Evolutionary conservation across 495 filamentous ascomycete genomes (phyloP).

Genomic region (Penicillium crystallinum): DNA sequence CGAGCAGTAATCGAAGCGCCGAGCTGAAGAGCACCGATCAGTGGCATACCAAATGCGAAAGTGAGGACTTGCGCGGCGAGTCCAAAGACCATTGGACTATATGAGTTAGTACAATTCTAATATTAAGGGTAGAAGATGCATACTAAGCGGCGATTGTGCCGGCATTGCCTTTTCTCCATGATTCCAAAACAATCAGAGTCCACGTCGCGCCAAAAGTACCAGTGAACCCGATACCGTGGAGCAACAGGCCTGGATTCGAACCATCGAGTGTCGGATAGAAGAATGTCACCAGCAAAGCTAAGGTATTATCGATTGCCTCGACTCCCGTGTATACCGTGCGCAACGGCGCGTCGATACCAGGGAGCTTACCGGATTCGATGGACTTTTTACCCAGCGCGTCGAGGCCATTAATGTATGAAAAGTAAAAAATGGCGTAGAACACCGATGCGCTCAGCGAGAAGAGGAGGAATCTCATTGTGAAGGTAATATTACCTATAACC

Average conservation of each 20-base stretch:
- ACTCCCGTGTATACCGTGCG: slow-evolving; percentile 49
- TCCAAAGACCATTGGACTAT: slow-evolving; percentile 47
- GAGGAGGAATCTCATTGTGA: slow-evolving; percentile 30
- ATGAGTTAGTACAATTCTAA: background rate
- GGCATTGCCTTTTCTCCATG: slow-evolving; percentile 50
- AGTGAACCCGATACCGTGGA: slow-evolving; percentile 48
- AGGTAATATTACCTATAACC: background rate
- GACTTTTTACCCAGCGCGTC: slow-evolving; percentile 24
- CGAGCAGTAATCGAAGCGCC: slow-evolving; percentile 47
- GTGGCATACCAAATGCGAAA: slow-evolving; percentile 50
- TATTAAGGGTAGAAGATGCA: slow-evolving; percentile 9
- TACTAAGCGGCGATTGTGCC: slow-evolving; percentile 50
- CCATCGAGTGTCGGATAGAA: slow-evolving; percentile 55
- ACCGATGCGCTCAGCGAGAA: slow-evolving; percentile 39
- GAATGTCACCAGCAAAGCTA: slow-evolving; percentile 46
- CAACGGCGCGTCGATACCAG: slow-evolving; percentile 35
- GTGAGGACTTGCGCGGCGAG: slow-evolving; percentile 49
- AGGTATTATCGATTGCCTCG: slow-evolving; percentile 38
- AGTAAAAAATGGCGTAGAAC: slow-evolving; percentile 39
- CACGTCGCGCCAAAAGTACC: slow-evolving; percentile 53
- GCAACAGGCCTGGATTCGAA: slow-evolving; percentile 33
- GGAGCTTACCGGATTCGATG: slow-evolving; percentile 31
- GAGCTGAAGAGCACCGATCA: slow-evolving; percentile 50
- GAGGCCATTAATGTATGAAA: slow-evolving; percentile 38
- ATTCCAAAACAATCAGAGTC: slow-evolving; percentile 52